Conservation (phyloP, 345 rosid species). For the Xanthoceras sorbifolium region DNA sequence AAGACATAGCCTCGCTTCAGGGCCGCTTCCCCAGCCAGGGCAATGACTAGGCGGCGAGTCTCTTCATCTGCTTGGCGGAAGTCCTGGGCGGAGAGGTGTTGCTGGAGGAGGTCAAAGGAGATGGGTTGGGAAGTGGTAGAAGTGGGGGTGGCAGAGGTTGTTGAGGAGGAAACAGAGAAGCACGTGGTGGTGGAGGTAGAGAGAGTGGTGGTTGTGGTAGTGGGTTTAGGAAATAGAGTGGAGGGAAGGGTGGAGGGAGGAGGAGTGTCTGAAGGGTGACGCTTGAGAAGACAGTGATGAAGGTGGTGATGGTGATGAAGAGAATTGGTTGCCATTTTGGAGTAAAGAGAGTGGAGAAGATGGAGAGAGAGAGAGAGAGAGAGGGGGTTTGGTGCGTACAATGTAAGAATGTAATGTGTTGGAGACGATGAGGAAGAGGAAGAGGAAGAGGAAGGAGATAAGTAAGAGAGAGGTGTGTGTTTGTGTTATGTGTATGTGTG, state of each 20-base stretch:
- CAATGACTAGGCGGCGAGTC: slow-evolving; percentile 79
- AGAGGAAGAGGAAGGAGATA: not conserved
- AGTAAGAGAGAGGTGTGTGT: not conserved
- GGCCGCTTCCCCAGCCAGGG: slow-evolving; percentile 76
- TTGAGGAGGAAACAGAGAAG: slow-evolving; percentile 17
- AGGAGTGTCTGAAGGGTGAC: not conserved
- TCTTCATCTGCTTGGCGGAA: slow-evolving; percentile 91
- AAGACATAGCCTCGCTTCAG: slow-evolving; percentile 82
- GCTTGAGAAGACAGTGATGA: not conserved
- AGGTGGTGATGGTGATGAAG: slow-evolving; percentile 43
- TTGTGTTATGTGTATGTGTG: slow-evolving; percentile 23
- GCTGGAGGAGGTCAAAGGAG: slow-evolving; percentile 63
- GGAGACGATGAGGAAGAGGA: not conserved
- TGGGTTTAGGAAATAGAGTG: slow-evolving; percentile 36
- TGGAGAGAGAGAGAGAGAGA: not conserved
- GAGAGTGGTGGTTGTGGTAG: slow-evolving; percentile 39
- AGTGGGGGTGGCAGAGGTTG: slow-evolving; percentile 39
- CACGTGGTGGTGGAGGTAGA: slow-evolving; percentile 18
- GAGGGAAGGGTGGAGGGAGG: slow-evolving; percentile 28
- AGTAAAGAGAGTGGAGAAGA: not conserved
- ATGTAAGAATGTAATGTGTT: not conserved
- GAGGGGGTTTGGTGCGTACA: too few species aligned
- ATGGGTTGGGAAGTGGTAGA: slow-evolving; percentile 37
- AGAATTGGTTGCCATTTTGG: slow-evolving; percentile 50
- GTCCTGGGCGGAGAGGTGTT: slow-evolving; percentile 60